Base-by-base conservation (phyloP, 1,284 basidiomycete species). In the Omphalotus olearius region DNA sequence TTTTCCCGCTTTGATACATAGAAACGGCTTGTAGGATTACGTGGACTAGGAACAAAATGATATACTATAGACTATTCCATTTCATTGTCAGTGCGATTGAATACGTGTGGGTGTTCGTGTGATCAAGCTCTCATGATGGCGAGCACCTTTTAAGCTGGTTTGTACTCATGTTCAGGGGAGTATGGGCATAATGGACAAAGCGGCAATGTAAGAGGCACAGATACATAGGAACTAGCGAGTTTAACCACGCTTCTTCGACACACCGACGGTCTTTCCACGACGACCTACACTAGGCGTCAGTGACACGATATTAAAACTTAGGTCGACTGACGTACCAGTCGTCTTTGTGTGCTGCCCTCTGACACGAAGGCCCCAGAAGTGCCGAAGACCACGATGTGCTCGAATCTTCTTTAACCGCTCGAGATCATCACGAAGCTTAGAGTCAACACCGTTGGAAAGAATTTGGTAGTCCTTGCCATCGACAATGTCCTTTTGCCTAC, bases 401-500 rank as follows among this genome's bases (percentile, higher is more conserved):
- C 95, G 87, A 71, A 99, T 99, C 84, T 99, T 99, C 90, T 99
- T 99, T 73, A 99, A 75, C 59, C 97, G 83, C 80, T 99, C 97
- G 56, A 99, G 80, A 72, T 99, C 97, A 54, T 99, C 97, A 78
- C 97, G 93, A 61, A 98, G 80, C 79, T 98, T 98, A 60, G 94
- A 96, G 81, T 99, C 97, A 59, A 99, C 92, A 65, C 83, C 85
- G 80, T 99, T 99, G 60, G 97, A 98, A 54, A 99, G 77, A 58
- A 98, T 88, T 76, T 99, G 97, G 54, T 81, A 85, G 79, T 95
- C 88, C 79, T 98, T 99, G 70, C 97, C 97, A 65, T 98, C 95
- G 61, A 92, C 83, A 57, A 98, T 94, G 71, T 99, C 96, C 71
- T 93, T 91, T 74, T 99, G 96, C 75, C 97, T 91, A 86, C 99